Evolutionary conservation across 345 rosid species (phyloP), one percentile per base, ranked within the genome.

Genomic region (Salix exigua): DNA sequence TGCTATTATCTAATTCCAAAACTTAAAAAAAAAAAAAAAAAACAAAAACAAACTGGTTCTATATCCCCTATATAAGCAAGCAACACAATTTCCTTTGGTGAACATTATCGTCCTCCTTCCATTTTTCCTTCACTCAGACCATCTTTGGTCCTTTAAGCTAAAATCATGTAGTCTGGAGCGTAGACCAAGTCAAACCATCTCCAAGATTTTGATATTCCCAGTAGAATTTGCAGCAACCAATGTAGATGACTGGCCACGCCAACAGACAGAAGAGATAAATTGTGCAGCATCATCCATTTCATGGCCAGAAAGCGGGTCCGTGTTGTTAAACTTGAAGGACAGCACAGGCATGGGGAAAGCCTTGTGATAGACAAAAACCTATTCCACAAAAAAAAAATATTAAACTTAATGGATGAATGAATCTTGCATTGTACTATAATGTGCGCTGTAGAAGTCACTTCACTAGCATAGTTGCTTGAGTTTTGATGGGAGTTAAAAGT

Each of bases 341-440:
- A 96, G 73, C 33, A 90, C 98, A 0, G 98, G 99, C 99, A 96
- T 93, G 3, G 99, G 96, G 80, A 96, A 93, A 66, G 99, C 96
- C 84, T 93, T 96, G 82, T 96, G 99, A 87, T 93, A 93, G 74
- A 96, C 82, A 72, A 86, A 89, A 63, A 93, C 99, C 99, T 96
- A 83, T 66, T 55, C 72, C 78, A 62, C 72, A 4, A 12, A 51
- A 16, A 58, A 37, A 23, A 12, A 35, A 44, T 8, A 33, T 73
- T 70, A 33, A 11, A 71, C 25, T 55, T 13, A 60, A 60, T 37
- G 11, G 6, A 58, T 58, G 28, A 10, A 58, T 58, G 62, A n/a
- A 25, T n/a, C 28, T n/a, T 58, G 62, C 62, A 58, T 58, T n/a
- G 62, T 8, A 58, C 62, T 23, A n/a, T n/a, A 58, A 0, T 23